These are phyloP conservation scores for Begonia fuchsioides DNA, from an alignment of 306 rosid genomes.

Conservation along the genomic window DNA sequence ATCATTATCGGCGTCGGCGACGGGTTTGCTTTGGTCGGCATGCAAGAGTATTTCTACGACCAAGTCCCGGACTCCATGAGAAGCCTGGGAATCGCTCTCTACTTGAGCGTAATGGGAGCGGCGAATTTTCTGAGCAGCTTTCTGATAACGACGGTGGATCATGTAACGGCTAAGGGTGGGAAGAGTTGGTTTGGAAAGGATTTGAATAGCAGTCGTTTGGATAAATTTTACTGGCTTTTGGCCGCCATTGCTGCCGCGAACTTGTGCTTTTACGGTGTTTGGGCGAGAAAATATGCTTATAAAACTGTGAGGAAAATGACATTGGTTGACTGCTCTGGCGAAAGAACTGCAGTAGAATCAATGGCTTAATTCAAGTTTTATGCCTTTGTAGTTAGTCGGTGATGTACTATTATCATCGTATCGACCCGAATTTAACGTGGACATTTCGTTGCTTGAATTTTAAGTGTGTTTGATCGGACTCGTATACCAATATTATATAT, in stretches of 20 bases:
- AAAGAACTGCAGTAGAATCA: background rate
- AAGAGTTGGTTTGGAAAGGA: slow-evolving; percentile 13
- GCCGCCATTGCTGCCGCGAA: slow-evolving; percentile 1
- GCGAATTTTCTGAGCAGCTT: slow-evolving; percentile 6
- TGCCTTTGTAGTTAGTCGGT: no score
- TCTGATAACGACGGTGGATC: slow-evolving; percentile 8
- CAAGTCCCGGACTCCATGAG: slow-evolving; percentile 97
- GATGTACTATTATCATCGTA: no score
- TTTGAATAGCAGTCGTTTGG: slow-evolving; percentile 11
- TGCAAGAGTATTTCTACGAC: slow-evolving; percentile 79
- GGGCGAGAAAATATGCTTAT: slow-evolving; percentile 2
- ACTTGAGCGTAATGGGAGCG: slow-evolving; percentile 39
- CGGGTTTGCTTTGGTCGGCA: slow-evolving; percentile 66
- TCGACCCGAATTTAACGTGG: no score
- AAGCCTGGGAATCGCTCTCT: slow-evolving; percentile 73
- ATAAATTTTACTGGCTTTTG: slow-evolving; percentile 5
- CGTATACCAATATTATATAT: no score
- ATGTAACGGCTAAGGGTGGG: background rate
- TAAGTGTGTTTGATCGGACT: no score
- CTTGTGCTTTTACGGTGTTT: slow-evolving; percentile 4
- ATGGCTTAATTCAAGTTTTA: background rate
- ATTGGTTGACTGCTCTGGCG: slow-evolving; percentile 4
- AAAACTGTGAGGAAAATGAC: slow-evolving; percentile 4
- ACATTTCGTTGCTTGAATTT: no score
- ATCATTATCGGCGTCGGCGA: slow-evolving; percentile 79